Percentiles rank a stretch among this genome's conserved stretches.
Evolutionary conservation across 148 eudicot species (phyloP).

Genomic region (Rhododendron simsii): DNA sequence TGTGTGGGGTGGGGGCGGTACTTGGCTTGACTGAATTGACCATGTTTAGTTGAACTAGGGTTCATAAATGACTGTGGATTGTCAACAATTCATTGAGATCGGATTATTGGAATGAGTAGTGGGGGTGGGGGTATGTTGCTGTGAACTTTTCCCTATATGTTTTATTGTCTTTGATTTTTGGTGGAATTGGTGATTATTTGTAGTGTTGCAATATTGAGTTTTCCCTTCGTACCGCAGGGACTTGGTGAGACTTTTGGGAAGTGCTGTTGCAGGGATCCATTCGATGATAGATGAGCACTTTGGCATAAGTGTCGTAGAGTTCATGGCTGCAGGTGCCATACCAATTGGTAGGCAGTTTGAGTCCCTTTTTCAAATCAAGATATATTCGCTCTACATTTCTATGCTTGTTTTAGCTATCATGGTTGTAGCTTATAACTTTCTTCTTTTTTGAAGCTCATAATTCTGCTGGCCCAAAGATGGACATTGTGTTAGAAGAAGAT

Average conservation of each 20-base stretch:
- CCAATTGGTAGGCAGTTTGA: conserved; percentile 65
- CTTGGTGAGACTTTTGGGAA: conserved; percentile 82
- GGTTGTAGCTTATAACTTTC: conserved; percentile 2
- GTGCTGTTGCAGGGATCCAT: conserved; percentile 80
- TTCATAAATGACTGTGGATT: not conserved
- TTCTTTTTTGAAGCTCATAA: conserved; percentile 65
- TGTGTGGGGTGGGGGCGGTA: not conserved
- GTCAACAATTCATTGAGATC: not conserved
- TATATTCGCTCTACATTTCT: not conserved
- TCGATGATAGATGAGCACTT: conserved; percentile 96
- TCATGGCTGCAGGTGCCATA: conserved; percentile 96
- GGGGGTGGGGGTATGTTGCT: not conserved
- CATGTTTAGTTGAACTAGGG: not conserved
- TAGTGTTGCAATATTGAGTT: not conserved
- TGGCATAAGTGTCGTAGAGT: conserved; percentile 93
- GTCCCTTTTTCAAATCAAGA: not conserved
- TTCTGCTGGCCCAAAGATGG: conserved; percentile 98
- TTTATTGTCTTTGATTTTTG: not conserved
- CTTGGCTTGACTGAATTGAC: not conserved
- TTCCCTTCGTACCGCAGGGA: conserved; percentile 44
- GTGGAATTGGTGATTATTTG: not conserved
- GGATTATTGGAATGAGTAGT: not conserved
- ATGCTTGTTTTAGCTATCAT: not conserved
- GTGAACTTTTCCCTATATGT: not conserved
- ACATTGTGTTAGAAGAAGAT: conserved; percentile 81